Percentiles rank a stretch among this genome's conserved stretches.
phyloP scores from a whole-genome alignment of 352 stramenopile species.

The Phytophthora podocarpi region DNA sequence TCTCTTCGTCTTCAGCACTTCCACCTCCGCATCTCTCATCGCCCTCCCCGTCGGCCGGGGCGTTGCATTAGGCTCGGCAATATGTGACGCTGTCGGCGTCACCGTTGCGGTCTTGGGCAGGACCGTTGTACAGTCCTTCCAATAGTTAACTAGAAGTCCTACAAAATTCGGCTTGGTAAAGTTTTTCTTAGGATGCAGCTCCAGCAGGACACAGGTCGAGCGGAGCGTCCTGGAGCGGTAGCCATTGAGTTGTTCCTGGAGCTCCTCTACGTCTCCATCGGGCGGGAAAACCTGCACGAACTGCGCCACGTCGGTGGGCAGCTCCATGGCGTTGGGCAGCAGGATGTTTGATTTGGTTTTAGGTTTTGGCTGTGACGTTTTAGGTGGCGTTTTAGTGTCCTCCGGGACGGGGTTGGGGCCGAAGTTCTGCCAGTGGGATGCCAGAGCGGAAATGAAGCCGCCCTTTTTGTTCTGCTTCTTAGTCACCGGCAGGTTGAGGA shows the following conservation, averaged over 20 bases:
- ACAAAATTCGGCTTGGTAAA: constrained; percentile 22
- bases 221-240: constrained; percentile 16
- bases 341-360: constrained; percentile 7
- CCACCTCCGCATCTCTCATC: background rate
- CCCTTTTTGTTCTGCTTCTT: constrained; percentile 22
- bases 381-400: background rate
- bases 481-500: constrained; percentile 8
- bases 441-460: constrained; percentile 14
- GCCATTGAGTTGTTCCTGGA: constrained; percentile 16
- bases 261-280: constrained; percentile 10
- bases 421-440: constrained; percentile 22
- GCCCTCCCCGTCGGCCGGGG: too few species aligned
- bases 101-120: background rate
- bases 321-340: constrained; percentile 12
- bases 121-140: constrained; percentile 7
- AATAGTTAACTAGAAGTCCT: constrained; percentile 21
- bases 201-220: constrained; percentile 21
- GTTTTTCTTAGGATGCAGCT: constrained; percentile 22
- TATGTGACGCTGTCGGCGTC: background rate
- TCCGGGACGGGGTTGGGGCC: background rate
- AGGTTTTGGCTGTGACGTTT: background rate
- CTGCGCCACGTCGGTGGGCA: constrained; percentile 7
- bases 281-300: constrained; percentile 23
- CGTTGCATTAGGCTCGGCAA: background rate
- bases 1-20: background rate